These are phyloP conservation scores for Prunus persica DNA, from an alignment of 306 rosid species.

Conservation along the genomic window DNA sequence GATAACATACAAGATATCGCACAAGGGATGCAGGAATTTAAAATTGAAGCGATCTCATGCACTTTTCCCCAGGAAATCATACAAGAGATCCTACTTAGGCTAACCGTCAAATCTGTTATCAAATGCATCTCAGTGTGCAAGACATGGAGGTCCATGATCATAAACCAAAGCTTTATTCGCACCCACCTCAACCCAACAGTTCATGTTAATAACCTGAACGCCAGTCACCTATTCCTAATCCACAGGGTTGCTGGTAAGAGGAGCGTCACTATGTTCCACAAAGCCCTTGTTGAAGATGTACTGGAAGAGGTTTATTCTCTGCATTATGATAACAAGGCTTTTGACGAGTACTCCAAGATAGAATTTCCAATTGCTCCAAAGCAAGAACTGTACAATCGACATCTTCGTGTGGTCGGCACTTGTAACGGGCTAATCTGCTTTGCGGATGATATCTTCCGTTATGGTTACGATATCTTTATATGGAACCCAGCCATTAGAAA, in stretches of 20 bases:
- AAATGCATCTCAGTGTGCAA: background rate
- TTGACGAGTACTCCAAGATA: background rate
- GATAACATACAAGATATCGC: too few relatives aligned
- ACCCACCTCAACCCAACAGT: too few relatives aligned
- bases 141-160: background rate
- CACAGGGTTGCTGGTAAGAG: background rate
- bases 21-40: too few relatives aligned
- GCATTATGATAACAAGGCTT: background rate
- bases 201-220: too few relatives aligned
- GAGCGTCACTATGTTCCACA: background rate
- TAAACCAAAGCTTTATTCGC: too few relatives aligned
- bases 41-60: too few relatives aligned
- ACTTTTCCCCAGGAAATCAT: too few relatives aligned
- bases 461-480: background rate
- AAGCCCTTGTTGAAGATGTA: background rate
- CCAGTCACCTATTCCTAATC: background rate
- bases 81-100: too few relatives aligned
- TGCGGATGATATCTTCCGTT: too few relatives aligned
- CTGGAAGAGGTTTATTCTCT: background rate
- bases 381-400: background rate
- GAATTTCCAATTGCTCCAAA: background rate
- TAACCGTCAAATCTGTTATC: too few relatives aligned
- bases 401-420: background rate
- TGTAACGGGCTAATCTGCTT: background rate
- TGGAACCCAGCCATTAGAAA: background rate